Evolutionary conservation across 208 protist species (phyloP).

Genomic region (Leishmania martiniquensis): DNA sequence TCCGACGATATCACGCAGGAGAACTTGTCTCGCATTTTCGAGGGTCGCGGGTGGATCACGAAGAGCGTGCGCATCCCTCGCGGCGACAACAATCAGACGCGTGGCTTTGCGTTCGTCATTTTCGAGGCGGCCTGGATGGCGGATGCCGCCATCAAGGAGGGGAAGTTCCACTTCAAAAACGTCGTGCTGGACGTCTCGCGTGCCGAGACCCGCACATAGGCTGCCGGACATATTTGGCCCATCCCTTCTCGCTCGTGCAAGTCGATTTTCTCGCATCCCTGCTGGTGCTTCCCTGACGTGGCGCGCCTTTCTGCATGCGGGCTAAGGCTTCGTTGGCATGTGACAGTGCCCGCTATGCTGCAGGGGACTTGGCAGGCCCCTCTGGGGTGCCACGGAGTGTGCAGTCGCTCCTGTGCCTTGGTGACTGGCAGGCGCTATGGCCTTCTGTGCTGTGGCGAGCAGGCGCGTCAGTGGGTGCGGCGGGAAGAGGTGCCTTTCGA

Average conservation of each 20-base stretch:
- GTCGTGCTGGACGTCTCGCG: constrained; percentile 67
- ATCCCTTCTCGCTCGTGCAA: background rate
- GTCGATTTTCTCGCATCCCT: background rate
- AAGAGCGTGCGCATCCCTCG: constrained; percentile 63
- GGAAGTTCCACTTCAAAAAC: constrained; percentile 78
- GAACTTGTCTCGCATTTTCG: constrained; percentile 79
- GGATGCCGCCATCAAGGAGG: constrained; percentile 38
- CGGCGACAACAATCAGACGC: constrained; percentile 58
- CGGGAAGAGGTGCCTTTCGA: background rate
- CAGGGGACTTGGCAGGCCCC: background rate
- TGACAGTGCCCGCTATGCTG: background rate
- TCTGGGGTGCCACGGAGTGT: background rate
- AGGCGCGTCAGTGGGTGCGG: background rate
- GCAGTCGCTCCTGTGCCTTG: background rate
- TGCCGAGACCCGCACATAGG: constrained; percentile 39
- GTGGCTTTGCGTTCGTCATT: constrained; percentile 84
- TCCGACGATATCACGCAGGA: constrained; percentile 81
- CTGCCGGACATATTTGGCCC: background rate
- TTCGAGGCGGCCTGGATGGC: constrained; percentile 57
- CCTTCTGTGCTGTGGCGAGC: background rate
- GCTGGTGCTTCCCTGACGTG: background rate
- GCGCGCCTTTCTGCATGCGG: background rate
- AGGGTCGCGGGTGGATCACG: constrained; percentile 48
- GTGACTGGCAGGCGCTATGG: background rate
- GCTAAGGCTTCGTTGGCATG: background rate